A percentile compares a stretch with the other conserved stretches of the same genome.
These are phyloP conservation scores for Aschersonia sp. DNA, from an alignment of 2,329 filamentous ascomycete genomes.

Conservation along the genomic window DNA sequence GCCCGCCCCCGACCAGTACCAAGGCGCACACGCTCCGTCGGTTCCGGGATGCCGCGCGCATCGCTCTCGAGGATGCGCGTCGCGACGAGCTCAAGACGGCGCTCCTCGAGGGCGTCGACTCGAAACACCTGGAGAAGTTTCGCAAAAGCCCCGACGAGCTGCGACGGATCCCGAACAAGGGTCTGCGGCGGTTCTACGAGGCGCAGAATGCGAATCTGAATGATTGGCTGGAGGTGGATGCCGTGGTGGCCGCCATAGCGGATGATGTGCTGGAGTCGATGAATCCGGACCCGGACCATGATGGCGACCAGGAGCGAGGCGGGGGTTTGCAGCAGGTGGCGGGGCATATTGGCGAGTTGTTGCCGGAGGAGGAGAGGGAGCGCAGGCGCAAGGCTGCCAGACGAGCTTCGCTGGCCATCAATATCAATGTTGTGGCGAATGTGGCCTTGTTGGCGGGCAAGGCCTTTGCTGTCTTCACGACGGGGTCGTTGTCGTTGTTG, in stretches of 20 bases:
- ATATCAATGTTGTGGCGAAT: slow-evolving; percentile 68
- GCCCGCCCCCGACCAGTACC: not conserved
- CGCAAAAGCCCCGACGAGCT: slow-evolving; percentile 15
- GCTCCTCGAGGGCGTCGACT: slow-evolving; percentile 15
- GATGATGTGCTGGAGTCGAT: slow-evolving; percentile 19
- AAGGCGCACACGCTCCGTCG: not conserved
- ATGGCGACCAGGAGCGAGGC: slow-evolving; percentile 15
- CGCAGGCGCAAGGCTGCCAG: slow-evolving; percentile 10
- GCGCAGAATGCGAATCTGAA: slow-evolving; percentile 16
- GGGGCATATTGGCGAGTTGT: slow-evolving; percentile 15
- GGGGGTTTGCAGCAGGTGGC: slow-evolving; percentile 15
- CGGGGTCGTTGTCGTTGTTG: slow-evolving; percentile 62
- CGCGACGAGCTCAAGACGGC: slow-evolving; percentile 15
- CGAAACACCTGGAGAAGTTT: slow-evolving; percentile 12
- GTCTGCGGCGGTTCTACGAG: slow-evolving; percentile 14
- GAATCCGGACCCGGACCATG: slow-evolving; percentile 19
- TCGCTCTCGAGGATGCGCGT: slow-evolving; percentile 15
- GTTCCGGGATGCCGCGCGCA: slow-evolving; percentile 15
- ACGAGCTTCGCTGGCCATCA: slow-evolving; percentile 48
- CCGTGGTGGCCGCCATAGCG: slow-evolving; percentile 18
- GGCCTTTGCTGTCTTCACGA: slow-evolving; percentile 61
- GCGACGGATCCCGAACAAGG: slow-evolving; percentile 13
- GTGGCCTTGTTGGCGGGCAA: slow-evolving; percentile 59
- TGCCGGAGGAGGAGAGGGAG: slow-evolving; percentile 16
- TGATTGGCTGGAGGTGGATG: slow-evolving; percentile 19